A percentile compares a stretch with the other conserved stretches of the same genome.
Conservation (phyloP, 208 protist genomes). For the Leishmania lainsoni region DNA sequence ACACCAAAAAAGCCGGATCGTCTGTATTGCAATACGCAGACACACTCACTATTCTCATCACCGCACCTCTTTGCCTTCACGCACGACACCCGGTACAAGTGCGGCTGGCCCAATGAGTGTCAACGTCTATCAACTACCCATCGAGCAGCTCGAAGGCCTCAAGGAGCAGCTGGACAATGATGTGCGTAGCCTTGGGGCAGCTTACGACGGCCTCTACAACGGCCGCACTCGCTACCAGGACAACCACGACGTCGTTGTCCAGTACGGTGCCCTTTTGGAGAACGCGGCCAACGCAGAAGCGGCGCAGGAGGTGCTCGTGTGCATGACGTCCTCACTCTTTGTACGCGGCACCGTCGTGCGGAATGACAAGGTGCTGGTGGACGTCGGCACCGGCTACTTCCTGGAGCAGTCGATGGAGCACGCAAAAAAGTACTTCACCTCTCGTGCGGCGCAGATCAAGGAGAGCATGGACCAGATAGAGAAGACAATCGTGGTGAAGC, state of each 20-base stretch:
- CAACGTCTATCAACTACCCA: slow-evolving; percentile 78
- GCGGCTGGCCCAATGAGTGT: not conserved
- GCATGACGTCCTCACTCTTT: slow-evolving; percentile 85
- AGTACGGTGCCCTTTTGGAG: slow-evolving; percentile 67
- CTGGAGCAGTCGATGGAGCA: slow-evolving; percentile 75
- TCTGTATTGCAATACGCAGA: not conserved
- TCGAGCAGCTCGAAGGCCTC: slow-evolving; percentile 89
- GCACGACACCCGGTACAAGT: not conserved
- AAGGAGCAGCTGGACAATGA: slow-evolving; percentile 87
- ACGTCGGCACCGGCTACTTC: slow-evolving; percentile 90
- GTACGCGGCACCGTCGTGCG: slow-evolving; percentile 69
- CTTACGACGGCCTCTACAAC: slow-evolving; percentile 81
- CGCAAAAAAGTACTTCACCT: slow-evolving; percentile 72
- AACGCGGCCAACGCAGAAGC: slow-evolving; percentile 34
- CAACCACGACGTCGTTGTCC: slow-evolving; percentile 74
- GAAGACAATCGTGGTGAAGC: slow-evolving; percentile 75
- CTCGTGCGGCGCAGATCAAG: slow-evolving; percentile 76
- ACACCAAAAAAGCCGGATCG: too few species aligned
- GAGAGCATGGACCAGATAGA: slow-evolving; percentile 81
- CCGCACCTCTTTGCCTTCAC: not conserved
- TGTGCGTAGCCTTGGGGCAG: slow-evolving; percentile 69
- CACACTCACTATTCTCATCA: not conserved
- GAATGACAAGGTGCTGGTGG: slow-evolving; percentile 76
- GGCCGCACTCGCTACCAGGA: slow-evolving; percentile 76
- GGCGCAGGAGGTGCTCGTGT: slow-evolving; percentile 72